A percentile compares a stretch with the other conserved stretches of the same genome.
phyloP scores from a whole-genome alignment of 2,329 filamentous ascomycete genomes.

The Sclerotinia spermophila region DNA sequence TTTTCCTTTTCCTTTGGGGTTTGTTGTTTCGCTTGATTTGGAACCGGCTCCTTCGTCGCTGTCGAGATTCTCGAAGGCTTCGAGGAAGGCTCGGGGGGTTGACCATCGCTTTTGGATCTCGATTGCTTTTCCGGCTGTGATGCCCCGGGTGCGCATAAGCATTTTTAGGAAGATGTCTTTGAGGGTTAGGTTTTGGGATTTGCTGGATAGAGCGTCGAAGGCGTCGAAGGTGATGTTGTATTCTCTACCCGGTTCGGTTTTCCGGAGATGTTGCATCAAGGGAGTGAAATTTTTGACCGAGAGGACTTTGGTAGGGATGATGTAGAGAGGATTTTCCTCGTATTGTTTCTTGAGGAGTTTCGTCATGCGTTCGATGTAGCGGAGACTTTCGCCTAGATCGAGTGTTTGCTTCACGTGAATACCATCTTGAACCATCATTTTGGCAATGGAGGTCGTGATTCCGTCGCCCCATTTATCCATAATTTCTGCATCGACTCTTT shows the following conservation, averaged over 20 bases:
- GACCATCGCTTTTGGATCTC: slow-evolving; percentile 78
- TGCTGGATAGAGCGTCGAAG: slow-evolving; percentile 69
- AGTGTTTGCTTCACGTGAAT: slow-evolving; percentile 75
- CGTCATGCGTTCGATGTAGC: slow-evolving; percentile 71
- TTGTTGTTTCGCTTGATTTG: not conserved
- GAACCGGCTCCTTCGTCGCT: not conserved
- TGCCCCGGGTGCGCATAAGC: slow-evolving; percentile 74
- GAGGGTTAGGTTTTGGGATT: slow-evolving; percentile 70
- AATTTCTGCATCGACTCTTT: slow-evolving; percentile 53
- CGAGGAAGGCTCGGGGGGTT: slow-evolving; percentile 68
- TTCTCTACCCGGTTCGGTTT: slow-evolving; percentile 43
- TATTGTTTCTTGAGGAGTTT: slow-evolving; percentile 63
- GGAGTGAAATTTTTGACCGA: slow-evolving; percentile 63
- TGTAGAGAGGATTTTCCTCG: slow-evolving; percentile 51
- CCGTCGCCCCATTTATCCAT: slow-evolving; percentile 62
- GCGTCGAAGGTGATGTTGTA: slow-evolving; percentile 62
- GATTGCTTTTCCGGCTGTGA: slow-evolving; percentile 74
- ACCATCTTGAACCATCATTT: slow-evolving; percentile 73
- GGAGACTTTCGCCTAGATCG: slow-evolving; percentile 74
- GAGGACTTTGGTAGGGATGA: slow-evolving; percentile 65
- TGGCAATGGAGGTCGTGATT: slow-evolving; percentile 71
- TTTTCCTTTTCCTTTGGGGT: not conserved
- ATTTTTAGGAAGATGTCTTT: slow-evolving; percentile 78
- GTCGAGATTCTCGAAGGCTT: slow-evolving; percentile 51
- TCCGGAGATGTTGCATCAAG: slow-evolving; percentile 56